These are phyloP conservation scores for Melastoma malabathricum DNA, from an alignment of 345 rosid species.

Conservation along the genomic window DNA sequence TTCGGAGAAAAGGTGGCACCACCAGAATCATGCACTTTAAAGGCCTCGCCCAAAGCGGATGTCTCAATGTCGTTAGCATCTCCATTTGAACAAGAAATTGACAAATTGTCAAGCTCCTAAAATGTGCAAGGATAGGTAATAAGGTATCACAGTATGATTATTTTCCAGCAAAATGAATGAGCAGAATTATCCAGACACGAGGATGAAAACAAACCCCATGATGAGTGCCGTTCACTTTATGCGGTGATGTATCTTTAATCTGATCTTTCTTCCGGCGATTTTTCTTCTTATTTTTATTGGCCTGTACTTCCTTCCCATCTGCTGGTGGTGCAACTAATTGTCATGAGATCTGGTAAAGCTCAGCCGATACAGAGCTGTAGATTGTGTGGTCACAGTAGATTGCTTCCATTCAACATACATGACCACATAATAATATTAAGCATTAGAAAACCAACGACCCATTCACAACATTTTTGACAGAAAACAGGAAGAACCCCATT, in stretches of 20 bases:
- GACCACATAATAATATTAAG: too few species aligned
- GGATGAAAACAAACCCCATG: too few species aligned
- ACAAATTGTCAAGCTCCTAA: conserved; percentile 32
- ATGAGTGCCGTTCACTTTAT: conserved; percentile 21
- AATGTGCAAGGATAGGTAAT: conserved; percentile 6
- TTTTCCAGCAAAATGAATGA: conserved; percentile 8
- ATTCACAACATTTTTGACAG: too few species aligned
- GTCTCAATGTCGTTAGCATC: conserved; percentile 23
- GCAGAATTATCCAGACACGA: too few species aligned
- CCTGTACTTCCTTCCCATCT: conserved; percentile 54
- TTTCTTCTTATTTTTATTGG: conserved; percentile 55
- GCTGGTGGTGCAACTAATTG: too few species aligned
- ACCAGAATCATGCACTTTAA: conserved; percentile 23
- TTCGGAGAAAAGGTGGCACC: conserved; percentile 29
- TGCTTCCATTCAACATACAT: too few species aligned
- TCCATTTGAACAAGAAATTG: conserved; percentile 18
- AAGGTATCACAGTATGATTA: not conserved
- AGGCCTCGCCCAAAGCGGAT: conserved; percentile 24
- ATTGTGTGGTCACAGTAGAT: too few species aligned
- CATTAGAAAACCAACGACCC: too few species aligned
- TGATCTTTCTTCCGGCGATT: conserved; percentile 54
- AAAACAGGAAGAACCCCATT: too few species aligned
- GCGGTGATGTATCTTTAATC: conserved; percentile 17
- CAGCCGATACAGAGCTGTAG: too few species aligned
- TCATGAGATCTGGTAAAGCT: too few species aligned